phyloP scores from a whole-genome alignment of 192 early-diverging fungal species.

The Rhizoclosmatium globosum region DNA sequence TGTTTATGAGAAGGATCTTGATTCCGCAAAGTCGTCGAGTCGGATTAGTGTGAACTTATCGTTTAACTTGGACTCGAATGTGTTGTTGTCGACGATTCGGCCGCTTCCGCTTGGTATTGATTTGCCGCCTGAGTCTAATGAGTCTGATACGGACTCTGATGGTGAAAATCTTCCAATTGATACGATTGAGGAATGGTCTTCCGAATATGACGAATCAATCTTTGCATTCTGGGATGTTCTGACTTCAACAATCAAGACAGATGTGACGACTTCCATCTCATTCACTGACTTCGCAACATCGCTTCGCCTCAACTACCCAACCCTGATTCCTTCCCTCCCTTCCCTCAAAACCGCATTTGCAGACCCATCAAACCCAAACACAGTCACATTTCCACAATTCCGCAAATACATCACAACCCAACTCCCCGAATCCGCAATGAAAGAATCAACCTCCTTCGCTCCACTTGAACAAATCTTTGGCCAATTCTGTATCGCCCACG shows the following conservation, averaged over 20 bases:
- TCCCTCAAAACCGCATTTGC: slow-evolving; percentile 7
- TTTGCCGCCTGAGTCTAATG: slow-evolving; percentile 14
- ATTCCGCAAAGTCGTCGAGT: neutral
- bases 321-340: slow-evolving; percentile 11
- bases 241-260: neutral
- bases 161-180: neutral
- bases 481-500: slow-evolving; percentile 9
- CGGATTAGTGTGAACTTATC: slow-evolving; percentile 25
- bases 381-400: slow-evolving; percentile 3
- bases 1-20: neutral
- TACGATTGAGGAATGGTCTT: neutral
- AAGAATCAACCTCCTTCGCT: neutral
- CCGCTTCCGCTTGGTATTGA: slow-evolving; percentile 35
- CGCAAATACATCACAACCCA: slow-evolving; percentile 1
- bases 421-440: neutral
- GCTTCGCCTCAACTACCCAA: slow-evolving; percentile 6
- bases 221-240: slow-evolving; percentile 25
- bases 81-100: slow-evolving; percentile 17
- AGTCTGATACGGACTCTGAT: slow-evolving; percentile 3
- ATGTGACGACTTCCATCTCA: neutral
- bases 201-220: slow-evolving; percentile 22
- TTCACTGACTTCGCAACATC: slow-evolving; percentile 6
- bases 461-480: slow-evolving; percentile 20
- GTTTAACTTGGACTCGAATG: slow-evolving; percentile 20
- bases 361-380: neutral